Evolutionary conservation across 805 yeast genomes (phyloP), one percentile per base, ranked within the genome.

Genomic region (Crinitomyces ghanaensis): DNA sequence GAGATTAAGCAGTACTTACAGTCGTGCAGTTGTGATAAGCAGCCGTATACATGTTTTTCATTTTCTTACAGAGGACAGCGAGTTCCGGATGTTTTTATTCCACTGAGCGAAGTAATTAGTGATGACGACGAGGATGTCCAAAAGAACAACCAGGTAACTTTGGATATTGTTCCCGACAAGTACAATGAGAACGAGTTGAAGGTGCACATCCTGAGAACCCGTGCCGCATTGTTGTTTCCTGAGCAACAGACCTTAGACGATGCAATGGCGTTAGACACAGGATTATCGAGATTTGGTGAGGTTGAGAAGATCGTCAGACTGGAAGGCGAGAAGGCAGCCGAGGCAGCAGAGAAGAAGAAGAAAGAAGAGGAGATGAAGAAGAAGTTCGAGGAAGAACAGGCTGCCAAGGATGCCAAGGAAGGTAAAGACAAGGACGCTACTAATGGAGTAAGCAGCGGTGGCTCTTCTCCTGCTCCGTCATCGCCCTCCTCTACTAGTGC

Each of bases 151-250:
- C n/a, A n/a, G n/a, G n/a, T n/a, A n/a, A 14, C 25, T 22, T 19
- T 34, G 4, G 56, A 52, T 12, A 52, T 81, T 40, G 63, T 56
- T 24, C 70, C 70, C 36, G 67, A 64, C 34, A 62, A 76, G 1
- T 82, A 82, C 60, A 74, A 66, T 38, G 75, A 71, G 50, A 62
- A 67, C 27, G 60, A 66, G 19, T 75, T 80, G 19, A 60, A 72
- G 39, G 70, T 68, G 18, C 94, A 84, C 53, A 52, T 83, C 26
- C 52, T 60, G 31, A 70, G 70, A 38, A 68, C 75, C 31, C 71
- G 93, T 51, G 84, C 76, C 3, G 59, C 76, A 42, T 65, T 68
- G 37, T n/a, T n/a, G n/a, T n/a, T n/a, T n/a, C n/a, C n/a, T n/a
- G n/a, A n/a, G n/a, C n/a, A n/a, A n/a, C n/a, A n/a, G n/a, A n/a